Percentiles rank a stretch among this genome's conserved stretches.
phyloP scores from a whole-genome alignment of 1,284 basidiomycete species.

The Pseudozyma sp. region DNA sequence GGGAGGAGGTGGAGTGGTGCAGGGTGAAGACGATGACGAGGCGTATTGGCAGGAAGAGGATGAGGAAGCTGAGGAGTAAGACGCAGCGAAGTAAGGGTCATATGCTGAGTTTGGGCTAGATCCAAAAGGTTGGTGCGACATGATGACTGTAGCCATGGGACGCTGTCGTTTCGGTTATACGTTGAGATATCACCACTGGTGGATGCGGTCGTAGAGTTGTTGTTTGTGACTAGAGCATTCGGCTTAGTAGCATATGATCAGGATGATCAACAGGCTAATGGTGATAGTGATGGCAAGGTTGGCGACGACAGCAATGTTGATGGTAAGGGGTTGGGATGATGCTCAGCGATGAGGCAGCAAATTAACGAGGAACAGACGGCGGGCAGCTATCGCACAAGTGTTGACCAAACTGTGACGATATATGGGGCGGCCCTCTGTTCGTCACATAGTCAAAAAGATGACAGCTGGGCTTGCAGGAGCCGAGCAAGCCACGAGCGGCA shows the following conservation, averaged over 20 bases:
- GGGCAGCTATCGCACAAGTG: background rate
- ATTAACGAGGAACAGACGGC: background rate
- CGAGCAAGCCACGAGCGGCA: background rate
- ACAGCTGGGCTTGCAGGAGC: background rate
- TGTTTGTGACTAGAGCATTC: too few relatives aligned
- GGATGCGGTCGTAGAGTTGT: background rate
- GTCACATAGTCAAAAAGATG: background rate
- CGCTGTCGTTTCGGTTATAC: background rate
- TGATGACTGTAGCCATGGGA: constrained; percentile 11
- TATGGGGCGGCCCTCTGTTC: background rate
- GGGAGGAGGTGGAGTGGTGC: constrained; percentile 24
- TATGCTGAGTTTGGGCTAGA: constrained; percentile 16
- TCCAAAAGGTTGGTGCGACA: constrained; percentile 26
- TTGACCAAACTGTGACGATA: background rate
- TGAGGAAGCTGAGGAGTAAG: constrained; percentile 16
- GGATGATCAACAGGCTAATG: too few relatives aligned
- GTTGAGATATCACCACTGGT: background rate
- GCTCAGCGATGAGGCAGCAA: background rate
- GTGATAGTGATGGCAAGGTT: too few relatives aligned
- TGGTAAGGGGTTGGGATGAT: too few relatives aligned
- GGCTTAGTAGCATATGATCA: too few relatives aligned
- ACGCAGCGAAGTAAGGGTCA: constrained; percentile 22
- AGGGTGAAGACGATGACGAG: constrained; percentile 26
- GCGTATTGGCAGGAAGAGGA: constrained; percentile 28
- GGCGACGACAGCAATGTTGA: background rate